Percentiles rank a stretch among this genome's conserved stretches.
phyloP scores from a whole-genome alignment of 345 rosid species.

The Pseudoturritis turrita region DNA sequence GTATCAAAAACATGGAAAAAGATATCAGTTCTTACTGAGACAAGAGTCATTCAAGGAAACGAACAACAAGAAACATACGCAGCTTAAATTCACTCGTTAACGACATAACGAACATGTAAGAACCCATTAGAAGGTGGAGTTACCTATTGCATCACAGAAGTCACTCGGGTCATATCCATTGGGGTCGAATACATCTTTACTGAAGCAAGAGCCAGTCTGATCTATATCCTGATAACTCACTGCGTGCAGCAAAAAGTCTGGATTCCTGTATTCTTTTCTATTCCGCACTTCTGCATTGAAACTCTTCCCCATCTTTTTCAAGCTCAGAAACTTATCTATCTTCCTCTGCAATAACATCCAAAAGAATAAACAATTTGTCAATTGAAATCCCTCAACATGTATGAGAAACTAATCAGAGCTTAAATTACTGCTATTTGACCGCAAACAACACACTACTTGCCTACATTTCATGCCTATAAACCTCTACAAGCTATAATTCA shows the following conservation, averaged over 20 bases:
- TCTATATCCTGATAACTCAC: conserved; percentile 93
- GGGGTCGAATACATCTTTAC: conserved; percentile 90
- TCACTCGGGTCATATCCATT: conserved; percentile 87
- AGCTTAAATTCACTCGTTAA: no score
- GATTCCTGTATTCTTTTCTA: conserved; percentile 92
- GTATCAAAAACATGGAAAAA: neutral
- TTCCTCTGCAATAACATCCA: conserved; percentile 50
- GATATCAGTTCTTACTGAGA: neutral
- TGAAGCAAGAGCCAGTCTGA: conserved; percentile 89
- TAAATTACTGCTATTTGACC: neutral
- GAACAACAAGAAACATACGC: neutral
- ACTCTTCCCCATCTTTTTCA: conserved; percentile 84
- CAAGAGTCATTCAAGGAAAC: neutral
- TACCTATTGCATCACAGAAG: conserved; percentile 79
- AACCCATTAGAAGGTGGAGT: conserved; percentile 11
- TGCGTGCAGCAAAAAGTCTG: conserved; percentile 87
- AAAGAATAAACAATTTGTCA: neutral
- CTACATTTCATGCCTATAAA: neutral
- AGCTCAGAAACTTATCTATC: conserved; percentile 72
- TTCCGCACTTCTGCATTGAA: conserved; percentile 94
- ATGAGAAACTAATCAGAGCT: neutral
- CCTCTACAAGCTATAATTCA: neutral
- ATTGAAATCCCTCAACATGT: neutral
- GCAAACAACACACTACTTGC: neutral
- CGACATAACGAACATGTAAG: neutral